phyloP scores from a whole-genome alignment of 371 early-diverging fungal genomes.

The Scutellospora calospora region DNA sequence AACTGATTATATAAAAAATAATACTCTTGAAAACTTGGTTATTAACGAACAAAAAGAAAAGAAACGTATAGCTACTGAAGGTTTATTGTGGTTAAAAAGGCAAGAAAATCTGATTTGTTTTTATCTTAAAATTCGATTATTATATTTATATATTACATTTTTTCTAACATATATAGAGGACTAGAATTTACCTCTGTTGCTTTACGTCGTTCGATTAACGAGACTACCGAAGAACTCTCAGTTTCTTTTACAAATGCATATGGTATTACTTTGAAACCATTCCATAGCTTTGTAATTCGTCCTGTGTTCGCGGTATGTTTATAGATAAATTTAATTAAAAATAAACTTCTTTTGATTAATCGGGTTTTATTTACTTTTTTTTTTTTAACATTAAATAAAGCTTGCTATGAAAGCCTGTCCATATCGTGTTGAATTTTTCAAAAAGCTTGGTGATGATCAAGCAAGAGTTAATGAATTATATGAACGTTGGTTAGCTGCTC shows the following conservation, averaged over 20 bases:
- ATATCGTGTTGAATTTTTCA: conserved; percentile 87
- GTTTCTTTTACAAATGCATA: conserved; percentile 89
- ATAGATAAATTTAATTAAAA: not conserved
- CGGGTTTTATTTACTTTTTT: not conserved
- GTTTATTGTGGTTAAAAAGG: conserved; percentile 93
- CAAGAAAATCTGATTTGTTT: conserved; percentile 44
- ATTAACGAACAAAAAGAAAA: conserved; percentile 75
- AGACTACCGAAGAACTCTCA: conserved; percentile 82
- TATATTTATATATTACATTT: too few relatives aligned
- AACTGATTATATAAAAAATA: conserved; percentile 67
- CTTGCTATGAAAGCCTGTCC: conserved; percentile 96
- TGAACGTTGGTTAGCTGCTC: conserved; percentile 74
- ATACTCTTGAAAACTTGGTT: conserved; percentile 87
- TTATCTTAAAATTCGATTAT: not conserved
- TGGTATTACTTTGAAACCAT: conserved; percentile 74
- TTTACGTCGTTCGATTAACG: conserved; percentile 71
- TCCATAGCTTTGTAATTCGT: conserved; percentile 63
- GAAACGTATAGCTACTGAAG: conserved; percentile 87
- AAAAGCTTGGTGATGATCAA: conserved; percentile 76
- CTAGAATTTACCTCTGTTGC: conserved; percentile 89
- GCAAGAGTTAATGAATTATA: conserved; percentile 64
- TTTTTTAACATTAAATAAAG: conserved; percentile 59
- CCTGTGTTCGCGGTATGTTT: conserved; percentile 79
- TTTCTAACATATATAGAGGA: conserved; percentile 63
- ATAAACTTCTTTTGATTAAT: not conserved